Base-by-base conservation (phyloP, 2,329 filamentous ascomycete species). In the Diaporthe longicolla region DNA sequence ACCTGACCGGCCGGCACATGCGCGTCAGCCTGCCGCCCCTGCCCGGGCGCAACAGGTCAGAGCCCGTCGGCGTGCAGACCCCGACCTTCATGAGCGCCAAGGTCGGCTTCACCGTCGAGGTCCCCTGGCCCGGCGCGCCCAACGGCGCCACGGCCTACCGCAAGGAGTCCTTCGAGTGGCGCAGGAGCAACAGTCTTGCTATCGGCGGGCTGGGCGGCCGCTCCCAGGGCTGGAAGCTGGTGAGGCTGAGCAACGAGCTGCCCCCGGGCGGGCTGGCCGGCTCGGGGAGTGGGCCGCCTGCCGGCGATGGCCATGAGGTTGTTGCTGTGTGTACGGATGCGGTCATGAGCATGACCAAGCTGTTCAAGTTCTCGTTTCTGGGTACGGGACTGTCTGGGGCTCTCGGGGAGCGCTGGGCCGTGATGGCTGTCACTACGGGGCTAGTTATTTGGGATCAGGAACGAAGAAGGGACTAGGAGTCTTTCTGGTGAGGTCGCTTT, bases 141-240 rank as follows among this genome's bases (percentile, higher is more conserved):
- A 15, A 48, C 70, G 7, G 5, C 72, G n/a, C 73, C 29, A 55
- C 70, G 17, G 71, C 73, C 29, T 73, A 76, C 29, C 70, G 65
- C 24, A 48, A 19, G 17, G 85, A 87, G 77, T 63, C 75, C 24
- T 87, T 85, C 75, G 83, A 87, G 79, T 87, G 86, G 86, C 82
- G 85, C 3, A 79, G 82, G 74, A 82, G 81, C 73, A 77, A 77
- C 45, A 82, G 83, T 55, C 74, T 75, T 6, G 84, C 82, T 52
- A 79, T 86, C 40, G 78, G 77, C 52, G 75, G 75, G 7, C 78
- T 86, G 4, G 80, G 79, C 32, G 77, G 81, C 9, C 73, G 77
- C n/a, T 78, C 76, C 5, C 76, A 77, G 17, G 84, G 85, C 11
- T 85, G 83, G 82, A 85, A 86, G 79, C 80, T 87, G 9, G 79